phyloP scores from a whole-genome alignment of 148 eudicot genomes.

The Rhododendron henanense region DNA sequence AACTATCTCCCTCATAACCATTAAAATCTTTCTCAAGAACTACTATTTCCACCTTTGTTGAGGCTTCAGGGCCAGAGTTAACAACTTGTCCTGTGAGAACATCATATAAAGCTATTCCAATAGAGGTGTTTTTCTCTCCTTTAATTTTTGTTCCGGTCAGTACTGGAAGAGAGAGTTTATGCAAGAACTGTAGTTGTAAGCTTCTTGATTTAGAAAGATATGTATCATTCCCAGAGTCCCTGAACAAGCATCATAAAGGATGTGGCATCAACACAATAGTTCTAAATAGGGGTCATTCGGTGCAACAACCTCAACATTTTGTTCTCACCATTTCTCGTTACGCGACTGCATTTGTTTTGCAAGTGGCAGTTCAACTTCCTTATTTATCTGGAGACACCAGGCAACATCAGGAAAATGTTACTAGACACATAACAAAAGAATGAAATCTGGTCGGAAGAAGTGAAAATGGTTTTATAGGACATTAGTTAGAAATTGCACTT shows the following conservation, averaged over 20 bases:
- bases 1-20: slow-evolving; percentile 4
- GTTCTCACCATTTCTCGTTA: slow-evolving; percentile 12
- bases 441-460: not conserved
- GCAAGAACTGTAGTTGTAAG: not conserved
- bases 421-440: not conserved
- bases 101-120: slow-evolving; percentile 10
- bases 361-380: slow-evolving; percentile 6
- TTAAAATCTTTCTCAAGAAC: slow-evolving; percentile 13
- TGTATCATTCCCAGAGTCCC: slow-evolving; percentile 1
- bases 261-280: not conserved
- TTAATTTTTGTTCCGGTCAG: slow-evolving; percentile 10
- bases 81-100: slow-evolving; percentile 8
- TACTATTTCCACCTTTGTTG: slow-evolving; percentile 17
- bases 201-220: not conserved
- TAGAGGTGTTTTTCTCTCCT: not conserved
- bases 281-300: not conserved
- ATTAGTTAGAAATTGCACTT: not conserved
- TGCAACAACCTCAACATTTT: not conserved
- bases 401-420: not conserved
- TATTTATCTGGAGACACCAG: slow-evolving; percentile 7
- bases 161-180: slow-evolving; percentile 5
- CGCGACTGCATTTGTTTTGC: not conserved
- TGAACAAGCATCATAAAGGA: not conserved
- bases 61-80: slow-evolving; percentile 16
- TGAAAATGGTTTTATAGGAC: too few species aligned